phyloP scores from a whole-genome alignment of 1,284 basidiomycete genomes.

The Sporisorium reilianum region DNA sequence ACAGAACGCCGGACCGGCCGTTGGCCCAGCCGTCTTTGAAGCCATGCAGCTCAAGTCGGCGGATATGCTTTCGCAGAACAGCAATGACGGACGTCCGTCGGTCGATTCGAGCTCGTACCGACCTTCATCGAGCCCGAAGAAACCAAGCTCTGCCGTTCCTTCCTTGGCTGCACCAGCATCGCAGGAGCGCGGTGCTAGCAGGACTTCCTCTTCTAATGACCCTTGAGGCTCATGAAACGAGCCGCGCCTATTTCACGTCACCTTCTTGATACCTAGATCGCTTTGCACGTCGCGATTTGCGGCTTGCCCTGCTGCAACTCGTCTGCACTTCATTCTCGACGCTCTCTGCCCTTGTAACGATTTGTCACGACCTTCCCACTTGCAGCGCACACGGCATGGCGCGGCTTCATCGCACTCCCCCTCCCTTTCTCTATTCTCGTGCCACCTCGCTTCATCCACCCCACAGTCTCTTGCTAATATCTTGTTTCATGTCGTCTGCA shows the following conservation, averaged over 20 bases:
- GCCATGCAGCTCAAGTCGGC: slow-evolving; percentile 57
- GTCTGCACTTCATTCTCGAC: neutral
- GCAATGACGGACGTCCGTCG: slow-evolving; percentile 38
- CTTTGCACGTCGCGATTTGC: neutral
- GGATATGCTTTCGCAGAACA: slow-evolving; percentile 38
- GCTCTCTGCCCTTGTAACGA: slow-evolving; percentile 1
- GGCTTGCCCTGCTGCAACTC: slow-evolving; percentile 9
- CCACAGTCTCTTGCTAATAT: slow-evolving; percentile 39
- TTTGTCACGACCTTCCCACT: slow-evolving; percentile 3
- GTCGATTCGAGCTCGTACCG: slow-evolving; percentile 25
- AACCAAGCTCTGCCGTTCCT: slow-evolving; percentile 12
- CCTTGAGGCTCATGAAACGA: neutral
- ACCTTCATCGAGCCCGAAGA: slow-evolving; percentile 9
- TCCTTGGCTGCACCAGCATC: slow-evolving; percentile 11
- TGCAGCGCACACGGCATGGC: neutral
- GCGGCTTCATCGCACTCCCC: neutral
- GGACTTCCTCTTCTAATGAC: slow-evolving; percentile 3
- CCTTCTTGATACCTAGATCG: neutral
- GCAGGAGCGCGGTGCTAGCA: slow-evolving; percentile 16
- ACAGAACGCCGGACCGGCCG: slow-evolving; percentile 53
- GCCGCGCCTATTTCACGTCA: too few relatives aligned
- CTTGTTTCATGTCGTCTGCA: slow-evolving; percentile 14
- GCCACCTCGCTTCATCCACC: neutral
- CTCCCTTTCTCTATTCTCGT: slow-evolving; percentile 3
- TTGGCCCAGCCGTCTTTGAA: slow-evolving; percentile 57